A percentile compares a stretch with the other conserved stretches of the same genome.
Evolutionary conservation across 2,329 filamentous ascomycete species (phyloP).

Genomic region (Fusarium solani-melongenae): DNA sequence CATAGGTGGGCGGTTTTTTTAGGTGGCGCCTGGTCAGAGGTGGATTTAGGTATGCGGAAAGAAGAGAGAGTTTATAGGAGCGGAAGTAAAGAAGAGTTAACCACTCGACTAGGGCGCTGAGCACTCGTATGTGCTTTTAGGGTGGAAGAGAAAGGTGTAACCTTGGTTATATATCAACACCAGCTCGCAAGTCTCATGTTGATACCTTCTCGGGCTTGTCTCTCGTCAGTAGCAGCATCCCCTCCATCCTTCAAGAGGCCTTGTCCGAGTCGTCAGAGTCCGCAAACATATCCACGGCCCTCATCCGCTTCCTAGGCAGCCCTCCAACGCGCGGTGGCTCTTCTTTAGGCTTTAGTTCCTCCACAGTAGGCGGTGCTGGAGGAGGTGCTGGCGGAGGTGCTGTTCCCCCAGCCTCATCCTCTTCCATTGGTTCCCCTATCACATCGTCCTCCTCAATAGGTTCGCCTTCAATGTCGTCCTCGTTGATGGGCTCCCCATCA

Average conservation of each 20-base stretch:
- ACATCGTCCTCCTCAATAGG: conserved; percentile 60
- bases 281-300: conserved; percentile 89
- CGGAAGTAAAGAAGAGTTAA: neutral
- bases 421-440: conserved; percentile 51
- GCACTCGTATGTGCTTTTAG: neutral
- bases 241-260: conserved; percentile 15
- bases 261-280: conserved; percentile 69
- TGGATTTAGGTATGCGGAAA: neutral
- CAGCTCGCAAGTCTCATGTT: neutral
- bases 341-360: conserved; percentile 28
- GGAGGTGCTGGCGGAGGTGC: conserved; percentile 43
- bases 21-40: neutral
- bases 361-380: conserved; percentile 27
- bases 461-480: conserved; percentile 61
- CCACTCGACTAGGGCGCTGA: neutral
- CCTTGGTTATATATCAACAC: neutral
- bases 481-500: conserved; percentile 58
- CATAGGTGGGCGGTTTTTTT: neutral
- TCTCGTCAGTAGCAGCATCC: neutral
- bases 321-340: conserved; percentile 26
- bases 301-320: conserved; percentile 70
- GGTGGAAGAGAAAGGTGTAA: neutral
- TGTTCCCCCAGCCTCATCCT: conserved; percentile 53
- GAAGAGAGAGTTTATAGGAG: neutral
- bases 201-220: neutral